A percentile compares a stretch with the other conserved stretches of the same genome.
Evolutionary conservation across 2,329 filamentous ascomycete species (phyloP).

Genomic region (Colletotrichum chlorophyti): DNA sequence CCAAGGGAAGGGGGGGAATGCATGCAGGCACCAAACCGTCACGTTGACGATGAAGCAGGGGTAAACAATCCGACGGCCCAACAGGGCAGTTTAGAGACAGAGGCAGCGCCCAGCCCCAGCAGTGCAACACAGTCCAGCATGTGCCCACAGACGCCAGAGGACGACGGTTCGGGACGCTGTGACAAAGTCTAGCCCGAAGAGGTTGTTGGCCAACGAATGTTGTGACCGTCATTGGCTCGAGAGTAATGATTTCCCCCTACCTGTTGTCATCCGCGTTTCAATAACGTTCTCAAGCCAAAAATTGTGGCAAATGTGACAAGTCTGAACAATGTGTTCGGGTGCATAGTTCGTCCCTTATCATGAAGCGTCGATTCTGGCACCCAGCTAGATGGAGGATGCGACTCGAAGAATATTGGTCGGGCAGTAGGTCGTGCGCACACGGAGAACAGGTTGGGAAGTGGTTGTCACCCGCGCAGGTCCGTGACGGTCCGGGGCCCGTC

Average conservation of each 20-base stretch:
- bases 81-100: background rate
- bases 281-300: too few relatives aligned
- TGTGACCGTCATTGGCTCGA: conserved; percentile 5
- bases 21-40: conserved; percentile 21
- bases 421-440: conserved; percentile 17
- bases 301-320: too few relatives aligned
- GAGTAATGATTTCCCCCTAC: conserved; percentile 8
- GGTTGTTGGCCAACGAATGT: conserved; percentile 4
- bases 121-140: conserved; percentile 3
- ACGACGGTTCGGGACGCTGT: conserved; percentile 27
- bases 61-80: conserved; percentile 22
- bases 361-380: background rate
- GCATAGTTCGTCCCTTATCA: background rate
- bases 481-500: conserved; percentile 17
- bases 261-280: conserved; percentile 13
- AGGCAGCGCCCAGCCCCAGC: background rate
- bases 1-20: background rate
- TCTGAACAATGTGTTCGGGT: background rate
- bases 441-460: conserved; percentile 8
- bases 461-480: conserved; percentile 2
- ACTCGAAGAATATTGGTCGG: conserved; percentile 6
- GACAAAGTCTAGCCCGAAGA: conserved; percentile 20
- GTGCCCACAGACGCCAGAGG: conserved; percentile 18
- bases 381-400: conserved; percentile 15
- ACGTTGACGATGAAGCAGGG: conserved; percentile 17